Evolutionary conservation across 2,329 filamentous ascomycete species (phyloP), one percentile per base, ranked within the genome.

Genomic region (Rhynchosporium agropyri): DNA sequence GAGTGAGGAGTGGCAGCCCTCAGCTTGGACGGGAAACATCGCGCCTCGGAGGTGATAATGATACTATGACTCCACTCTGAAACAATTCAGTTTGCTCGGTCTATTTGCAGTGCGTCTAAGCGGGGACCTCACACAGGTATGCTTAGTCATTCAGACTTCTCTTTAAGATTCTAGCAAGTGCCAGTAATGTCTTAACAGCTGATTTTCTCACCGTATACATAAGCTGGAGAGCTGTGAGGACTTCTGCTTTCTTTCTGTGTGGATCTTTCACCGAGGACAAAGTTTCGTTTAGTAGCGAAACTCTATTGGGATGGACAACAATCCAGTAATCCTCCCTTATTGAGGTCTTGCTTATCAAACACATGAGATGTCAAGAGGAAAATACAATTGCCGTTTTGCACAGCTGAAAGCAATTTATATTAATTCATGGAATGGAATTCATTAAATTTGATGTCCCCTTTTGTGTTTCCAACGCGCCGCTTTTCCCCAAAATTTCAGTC

Each of bases 1-100:
- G 0, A 80, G 86, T 60, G 86, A 90, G 72, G 65, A 68, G 40
- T 74, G 70, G 69, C 68, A 74, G 49, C 89, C 89, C 0, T 73
- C 83, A 54, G 77, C 84, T 3, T 91, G 88, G 88, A 64, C 63
- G 56, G 68, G 65, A 55, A 62, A 58, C 42, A 7, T 64, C 40
- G 49, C 61, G 54, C 8, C 61, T 38, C 33, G 51, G 33, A 58
- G 55, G 51, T 45, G 62, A 62, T 51, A 56, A 60, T 45, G 49
- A 55, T 61, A 61, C 42, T 15, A 38, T 38, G 9, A 40, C 31
- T 54, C 38, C 42, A 42, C 40, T 59, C 31, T 48, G 4, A 31
- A 49, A 51, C 49, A 20, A 3, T 36, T 20, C 13, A 51, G 49
- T 51, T 20, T 36, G 31, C 31, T 59, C 26, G 9, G n/a, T 46